Conservation (phyloP, 2,329 filamentous ascomycete genomes). For the Diplocarpon rosae region DNA sequence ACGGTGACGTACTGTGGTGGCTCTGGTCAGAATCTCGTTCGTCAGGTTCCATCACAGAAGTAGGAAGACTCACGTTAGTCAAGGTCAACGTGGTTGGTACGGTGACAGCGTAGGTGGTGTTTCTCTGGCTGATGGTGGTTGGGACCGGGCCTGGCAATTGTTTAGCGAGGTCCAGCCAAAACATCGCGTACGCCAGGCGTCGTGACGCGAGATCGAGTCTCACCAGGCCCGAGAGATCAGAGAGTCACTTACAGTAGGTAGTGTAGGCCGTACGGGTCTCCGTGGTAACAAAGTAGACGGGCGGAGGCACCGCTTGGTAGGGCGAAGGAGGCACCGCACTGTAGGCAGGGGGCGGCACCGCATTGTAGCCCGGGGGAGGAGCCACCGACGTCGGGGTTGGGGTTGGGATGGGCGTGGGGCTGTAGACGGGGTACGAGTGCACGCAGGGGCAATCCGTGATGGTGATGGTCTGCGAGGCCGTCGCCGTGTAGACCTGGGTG, state of each 20-base stretch:
- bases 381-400: too few relatives aligned
- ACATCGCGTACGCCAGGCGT: too few relatives aligned
- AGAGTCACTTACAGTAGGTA: slow-evolving; percentile 34
- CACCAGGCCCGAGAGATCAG: too few relatives aligned
- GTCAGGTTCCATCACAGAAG: not conserved
- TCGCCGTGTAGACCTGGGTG: slow-evolving; percentile 44
- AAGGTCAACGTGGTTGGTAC: slow-evolving; percentile 39
- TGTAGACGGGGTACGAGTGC: slow-evolving; percentile 6
- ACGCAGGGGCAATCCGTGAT: slow-evolving; percentile 44
- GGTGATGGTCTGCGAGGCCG: slow-evolving; percentile 37
- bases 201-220: too few relatives aligned
- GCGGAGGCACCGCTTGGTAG: slow-evolving; percentile 4
- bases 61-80: slow-evolving; percentile 27
- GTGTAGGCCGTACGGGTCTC: slow-evolving; percentile 32
- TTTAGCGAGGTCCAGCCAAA: too few relatives aligned
- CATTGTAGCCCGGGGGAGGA: not conserved
- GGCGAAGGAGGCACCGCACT: not conserved
- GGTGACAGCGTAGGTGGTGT: slow-evolving; percentile 46
- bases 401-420: slow-evolving; percentile 1
- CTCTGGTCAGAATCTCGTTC: not conserved
- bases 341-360: slow-evolving; percentile 17
- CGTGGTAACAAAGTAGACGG: slow-evolving; percentile 32
- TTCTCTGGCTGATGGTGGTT: slow-evolving; percentile 7
- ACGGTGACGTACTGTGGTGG: slow-evolving; percentile 11
- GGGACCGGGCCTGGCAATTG: slow-evolving; percentile 4